Base-by-base conservation (phyloP, 1,284 basidiomycete species). In the Puccinia triticina region DNA sequence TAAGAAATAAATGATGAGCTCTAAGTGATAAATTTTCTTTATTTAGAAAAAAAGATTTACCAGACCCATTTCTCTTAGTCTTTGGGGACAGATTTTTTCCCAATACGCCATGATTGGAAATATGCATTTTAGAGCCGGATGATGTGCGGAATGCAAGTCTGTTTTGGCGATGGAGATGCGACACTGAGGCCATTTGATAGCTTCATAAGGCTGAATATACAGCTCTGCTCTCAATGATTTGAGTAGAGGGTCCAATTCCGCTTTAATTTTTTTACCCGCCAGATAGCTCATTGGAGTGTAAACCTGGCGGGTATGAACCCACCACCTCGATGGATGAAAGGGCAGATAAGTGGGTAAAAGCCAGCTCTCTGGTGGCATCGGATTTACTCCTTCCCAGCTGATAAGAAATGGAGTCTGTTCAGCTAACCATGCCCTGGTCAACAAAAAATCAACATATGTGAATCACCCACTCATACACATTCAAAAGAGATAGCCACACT, bases 321-420 rank as follows among this genome's bases (percentile, higher is more conserved):
- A 99, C 96, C 97, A 99, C 84, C 91, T 89, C 88, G 93, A 92
- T 5, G 97, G 97, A 86, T 98, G 96, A 86, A 99, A 91, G 12
- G 96, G 95, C 16, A 95, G 83, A 92, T 92, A 95, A 67, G 96
- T 92, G 0, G 97, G 97, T 8, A 99, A 88, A 69, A 95, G 88
- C 92, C 93, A 98, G 59, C 99, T 89, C 86, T 99, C 96, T 0
- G 96, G 93, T 46, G 96, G 95, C 29, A 97, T 91, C 0, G 95
- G 93, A 85, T 97, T 96, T 84, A 95, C 91, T 12, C 97, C 97
- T 71, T 93, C 93, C 97, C 97, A 99, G 32, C 78, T 81, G 34
- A 46, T 8, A 8, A 7, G 71, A 16, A 53, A 23, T 34, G 23
- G 34, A 21, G 23, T 86, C 85, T 82, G 86, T n/a, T 61, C 23